These are phyloP conservation scores for Fragaria iinumae DNA, from an alignment of 306 rosid species.

Conservation along the genomic window DNA sequence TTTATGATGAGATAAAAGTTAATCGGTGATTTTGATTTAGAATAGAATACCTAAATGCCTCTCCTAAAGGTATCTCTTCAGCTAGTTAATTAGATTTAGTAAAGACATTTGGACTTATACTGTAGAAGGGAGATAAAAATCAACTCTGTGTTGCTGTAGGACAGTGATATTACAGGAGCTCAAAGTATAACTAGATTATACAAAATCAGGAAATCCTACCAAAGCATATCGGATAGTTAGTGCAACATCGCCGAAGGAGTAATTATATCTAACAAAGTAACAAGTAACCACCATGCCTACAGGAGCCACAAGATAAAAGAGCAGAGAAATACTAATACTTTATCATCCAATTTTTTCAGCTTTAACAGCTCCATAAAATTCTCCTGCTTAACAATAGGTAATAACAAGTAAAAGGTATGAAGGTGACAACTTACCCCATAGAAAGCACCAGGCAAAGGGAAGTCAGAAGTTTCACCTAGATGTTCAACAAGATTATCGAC, in stretches of 20 bases:
- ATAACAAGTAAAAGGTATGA: constrained; percentile 1
- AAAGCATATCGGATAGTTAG: not conserved
- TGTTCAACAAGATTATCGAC: constrained; percentile 63
- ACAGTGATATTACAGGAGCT: not conserved
- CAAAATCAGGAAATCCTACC: not conserved
- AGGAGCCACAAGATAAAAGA: not conserved
- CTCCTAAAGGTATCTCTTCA: not conserved
- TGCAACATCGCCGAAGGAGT: not conserved
- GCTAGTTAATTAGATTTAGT: not conserved
- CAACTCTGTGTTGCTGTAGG: not conserved
- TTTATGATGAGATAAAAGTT: not conserved
- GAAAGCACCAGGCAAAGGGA: constrained; percentile 65
- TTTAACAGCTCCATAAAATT: not conserved
- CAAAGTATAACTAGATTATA: not conserved
- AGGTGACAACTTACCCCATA: constrained; percentile 60
- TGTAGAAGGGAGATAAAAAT: not conserved
- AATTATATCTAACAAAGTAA: not conserved
- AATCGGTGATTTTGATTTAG: not conserved
- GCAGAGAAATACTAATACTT: not conserved
- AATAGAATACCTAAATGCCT: not conserved
- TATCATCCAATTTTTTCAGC: not conserved
- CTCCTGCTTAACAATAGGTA: not conserved
- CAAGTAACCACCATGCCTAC: not conserved
- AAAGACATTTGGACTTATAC: not conserved
- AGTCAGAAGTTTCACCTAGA: constrained; percentile 40